These are phyloP conservation scores for Nicotiana undulata DNA, from an alignment of 257 asterid species.

Conservation along the genomic window DNA sequence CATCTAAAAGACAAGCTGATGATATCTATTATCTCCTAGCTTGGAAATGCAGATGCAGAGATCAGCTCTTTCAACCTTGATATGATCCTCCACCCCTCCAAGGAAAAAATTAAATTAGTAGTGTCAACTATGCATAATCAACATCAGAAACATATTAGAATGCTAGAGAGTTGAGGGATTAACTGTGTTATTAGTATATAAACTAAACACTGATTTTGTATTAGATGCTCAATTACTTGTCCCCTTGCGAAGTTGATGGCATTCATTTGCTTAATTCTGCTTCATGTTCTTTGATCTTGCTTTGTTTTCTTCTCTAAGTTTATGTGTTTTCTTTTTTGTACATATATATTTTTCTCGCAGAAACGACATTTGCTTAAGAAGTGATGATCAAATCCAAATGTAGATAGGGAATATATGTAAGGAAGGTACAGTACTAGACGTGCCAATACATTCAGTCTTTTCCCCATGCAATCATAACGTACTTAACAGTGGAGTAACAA, in stretches of 20 bases:
- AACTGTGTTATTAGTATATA: no score
- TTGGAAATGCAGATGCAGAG: slow-evolving; percentile 37
- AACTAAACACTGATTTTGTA: background rate
- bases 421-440: background rate
- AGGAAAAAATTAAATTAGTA: background rate
- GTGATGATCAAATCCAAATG: no score
- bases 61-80: slow-evolving; percentile 32
- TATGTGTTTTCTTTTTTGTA: background rate
- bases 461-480: background rate
- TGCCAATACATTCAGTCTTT: background rate
- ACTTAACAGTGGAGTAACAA: background rate
- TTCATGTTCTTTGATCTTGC: background rate
- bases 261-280: background rate
- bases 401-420: background rate
- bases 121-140: background rate
- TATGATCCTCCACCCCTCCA: background rate
- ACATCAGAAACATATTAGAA: background rate
- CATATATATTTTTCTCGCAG: background rate
- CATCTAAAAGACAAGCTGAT: background rate
- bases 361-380: no score
- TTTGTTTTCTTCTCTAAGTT: background rate
- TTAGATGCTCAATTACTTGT: background rate
- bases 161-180: no score
- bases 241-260: background rate
- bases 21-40: slow-evolving; percentile 29